Percentiles rank a stretch among this genome's conserved stretches.
These are phyloP conservation scores for Plantago ovata DNA, from an alignment of 257 asterid genomes.

Conservation along the genomic window DNA sequence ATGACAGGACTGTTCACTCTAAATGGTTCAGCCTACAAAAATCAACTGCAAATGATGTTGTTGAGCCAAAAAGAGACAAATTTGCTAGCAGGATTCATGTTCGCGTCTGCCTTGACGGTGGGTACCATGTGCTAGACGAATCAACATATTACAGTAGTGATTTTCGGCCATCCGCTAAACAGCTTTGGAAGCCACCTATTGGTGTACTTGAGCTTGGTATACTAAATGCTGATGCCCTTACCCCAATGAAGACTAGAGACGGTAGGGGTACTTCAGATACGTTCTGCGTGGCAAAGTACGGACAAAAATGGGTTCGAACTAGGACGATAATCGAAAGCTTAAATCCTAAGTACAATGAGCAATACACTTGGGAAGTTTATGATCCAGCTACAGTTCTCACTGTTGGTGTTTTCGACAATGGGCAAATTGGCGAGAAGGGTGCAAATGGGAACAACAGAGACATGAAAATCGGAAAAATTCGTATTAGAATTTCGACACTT, in stretches of 20 bases:
- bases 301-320: conserved; percentile 88
- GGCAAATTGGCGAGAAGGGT: conserved; percentile 40
- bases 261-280: conserved; percentile 73
- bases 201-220: conserved; percentile 79
- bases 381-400: conserved; percentile 94
- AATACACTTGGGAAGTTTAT: conserved; percentile 90
- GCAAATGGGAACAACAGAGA: conserved; percentile 49
- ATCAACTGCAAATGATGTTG: conserved; percentile 38
- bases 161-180: conserved; percentile 79
- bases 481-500: conserved; percentile 80
- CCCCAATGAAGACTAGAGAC: conserved; percentile 72
- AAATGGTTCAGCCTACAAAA: conserved; percentile 68
- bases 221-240: conserved; percentile 58
- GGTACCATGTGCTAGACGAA: conserved; percentile 93
- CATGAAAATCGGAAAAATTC: conserved; percentile 69
- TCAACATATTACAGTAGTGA: conserved; percentile 83
- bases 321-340: conserved; percentile 73
- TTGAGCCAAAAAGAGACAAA: conserved; percentile 59
- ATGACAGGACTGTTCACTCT: conserved; percentile 59
- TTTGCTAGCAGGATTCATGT: conserved; percentile 75
- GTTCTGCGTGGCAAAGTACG: conserved; percentile 82
- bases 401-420: conserved; percentile 77
- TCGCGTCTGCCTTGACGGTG: conserved; percentile 84
- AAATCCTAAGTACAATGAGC: conserved; percentile 91
- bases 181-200: conserved; percentile 85